Percentiles rank a stretch among this genome's conserved stretches.
Evolutionary conservation across 495 filamentous ascomycete species (phyloP).

Genomic region (Viridothelium virens): DNA sequence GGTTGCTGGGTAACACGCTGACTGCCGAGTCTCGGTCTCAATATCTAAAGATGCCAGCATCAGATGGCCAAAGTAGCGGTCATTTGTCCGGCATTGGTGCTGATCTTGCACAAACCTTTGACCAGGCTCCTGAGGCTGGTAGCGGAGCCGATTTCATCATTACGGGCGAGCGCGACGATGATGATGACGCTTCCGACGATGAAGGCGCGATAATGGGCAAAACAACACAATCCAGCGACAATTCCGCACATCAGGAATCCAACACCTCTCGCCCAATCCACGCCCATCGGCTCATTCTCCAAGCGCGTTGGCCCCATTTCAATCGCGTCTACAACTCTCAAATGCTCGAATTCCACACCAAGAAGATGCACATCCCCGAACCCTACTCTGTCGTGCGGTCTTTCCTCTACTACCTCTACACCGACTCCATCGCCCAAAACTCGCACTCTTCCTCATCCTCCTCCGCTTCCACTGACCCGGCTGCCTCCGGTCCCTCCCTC

Average conservation of each 20-base stretch:
- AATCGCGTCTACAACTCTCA: conserved; percentile 79
- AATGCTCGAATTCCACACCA: conserved; percentile 94
- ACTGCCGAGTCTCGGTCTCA: conserved; percentile 52
- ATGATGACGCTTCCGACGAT: conserved; percentile 44
- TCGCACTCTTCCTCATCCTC: not conserved
- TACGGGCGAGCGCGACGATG: conserved; percentile 67
- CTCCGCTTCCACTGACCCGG: conserved; percentile 28
- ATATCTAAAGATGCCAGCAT: conserved; percentile 46
- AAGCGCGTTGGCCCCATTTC: conserved; percentile 95
- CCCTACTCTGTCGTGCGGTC: conserved; percentile 89
- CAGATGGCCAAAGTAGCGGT: conserved; percentile 42
- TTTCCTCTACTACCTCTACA: conserved; percentile 94
- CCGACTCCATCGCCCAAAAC: conserved; percentile 62
- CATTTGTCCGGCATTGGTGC: conserved; percentile 60
- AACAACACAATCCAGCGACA: conserved; percentile 33
- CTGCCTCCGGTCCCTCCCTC: conserved; percentile 54
- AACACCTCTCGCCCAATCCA: conserved; percentile 81
- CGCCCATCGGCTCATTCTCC: conserved; percentile 85
- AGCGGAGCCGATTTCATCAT: conserved; percentile 80
- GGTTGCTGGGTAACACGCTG: conserved; percentile 73
- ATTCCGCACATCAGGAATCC: conserved; percentile 36
- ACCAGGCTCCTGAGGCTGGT: conserved; percentile 65
- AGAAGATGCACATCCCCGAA: conserved; percentile 95
- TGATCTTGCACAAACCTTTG: conserved; percentile 79
- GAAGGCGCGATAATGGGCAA: conserved; percentile 45